Evolutionary conservation across 495 filamentous ascomycete genomes (phyloP).

Genomic region (Tuber calosporum): DNA sequence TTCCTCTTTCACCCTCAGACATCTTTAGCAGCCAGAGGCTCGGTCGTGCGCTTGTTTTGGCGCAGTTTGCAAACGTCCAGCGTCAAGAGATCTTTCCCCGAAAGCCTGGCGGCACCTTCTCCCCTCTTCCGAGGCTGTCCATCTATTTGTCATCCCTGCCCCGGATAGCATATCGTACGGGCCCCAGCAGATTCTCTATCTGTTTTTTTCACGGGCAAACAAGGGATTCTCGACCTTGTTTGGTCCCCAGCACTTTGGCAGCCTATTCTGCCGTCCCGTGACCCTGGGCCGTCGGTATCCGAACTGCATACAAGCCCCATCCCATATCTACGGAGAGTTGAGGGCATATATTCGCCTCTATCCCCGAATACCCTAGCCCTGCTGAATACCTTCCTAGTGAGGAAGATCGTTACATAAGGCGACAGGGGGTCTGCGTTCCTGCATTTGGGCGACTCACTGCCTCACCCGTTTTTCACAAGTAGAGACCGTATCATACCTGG

Average conservation of each 20-base stretch:
- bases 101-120: not conserved
- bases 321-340: not conserved
- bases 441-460: not conserved
- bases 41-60: not conserved
- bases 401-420: not conserved
- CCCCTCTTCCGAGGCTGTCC: not conserved
- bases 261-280: not conserved
- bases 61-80: not conserved
- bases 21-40: not conserved
- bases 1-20: slow-evolving; percentile 5
- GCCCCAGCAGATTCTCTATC: not conserved
- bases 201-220: not conserved
- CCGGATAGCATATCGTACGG: not conserved
- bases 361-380: not conserved
- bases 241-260: not conserved
- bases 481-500: not conserved
- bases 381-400: not conserved
- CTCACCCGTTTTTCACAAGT: not conserved
- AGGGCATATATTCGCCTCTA: not conserved
- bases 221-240: not conserved
- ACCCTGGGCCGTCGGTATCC: not conserved
- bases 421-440: not conserved
- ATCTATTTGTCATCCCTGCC: not conserved
- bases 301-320: not conserved
- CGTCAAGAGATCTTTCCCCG: not conserved